Evolutionary conservation across 2,329 filamentous ascomycete genomes (phyloP).

Genomic region (Pseudocercospora fijiensis): DNA sequence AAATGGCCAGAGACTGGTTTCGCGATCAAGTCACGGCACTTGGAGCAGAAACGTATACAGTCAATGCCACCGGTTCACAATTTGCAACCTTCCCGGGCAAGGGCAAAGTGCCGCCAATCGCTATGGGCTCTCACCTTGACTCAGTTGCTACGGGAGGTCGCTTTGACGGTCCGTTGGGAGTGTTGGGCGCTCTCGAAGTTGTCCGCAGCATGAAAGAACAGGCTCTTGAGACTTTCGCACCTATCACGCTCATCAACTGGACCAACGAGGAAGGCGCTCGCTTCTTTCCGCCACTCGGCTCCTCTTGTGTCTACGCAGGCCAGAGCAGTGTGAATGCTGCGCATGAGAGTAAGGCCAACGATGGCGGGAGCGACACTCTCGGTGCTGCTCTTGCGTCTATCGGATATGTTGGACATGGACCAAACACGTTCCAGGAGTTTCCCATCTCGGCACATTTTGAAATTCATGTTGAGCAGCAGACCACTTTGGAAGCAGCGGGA

Average conservation of each 20-base stretch:
- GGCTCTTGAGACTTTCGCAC: slow-evolving; percentile 29
- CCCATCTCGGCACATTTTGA: slow-evolving; percentile 34
- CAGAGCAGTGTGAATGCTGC: slow-evolving; percentile 29
- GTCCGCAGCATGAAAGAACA: slow-evolving; percentile 36
- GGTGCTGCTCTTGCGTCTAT: slow-evolving; percentile 36
- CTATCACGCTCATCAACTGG: slow-evolving; percentile 34
- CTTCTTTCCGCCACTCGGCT: slow-evolving; percentile 26
- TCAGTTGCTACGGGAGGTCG: slow-evolving; percentile 26
- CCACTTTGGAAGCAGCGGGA: slow-evolving; percentile 23
- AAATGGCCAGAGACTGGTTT: slow-evolving; percentile 34
- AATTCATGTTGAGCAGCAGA: slow-evolving; percentile 32
- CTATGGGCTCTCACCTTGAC: slow-evolving; percentile 31
- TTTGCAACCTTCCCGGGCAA: slow-evolving; percentile 30
- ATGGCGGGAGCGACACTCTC: slow-evolving; percentile 28
- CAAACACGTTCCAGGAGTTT: slow-evolving; percentile 27
- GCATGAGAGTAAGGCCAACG: slow-evolving; percentile 28
- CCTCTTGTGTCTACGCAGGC: slow-evolving; percentile 31
- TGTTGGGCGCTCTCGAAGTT: slow-evolving; percentile 25
- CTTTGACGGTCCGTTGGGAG: slow-evolving; percentile 26
- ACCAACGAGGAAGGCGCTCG: slow-evolving; percentile 34
- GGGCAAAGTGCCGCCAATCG: slow-evolving; percentile 31
- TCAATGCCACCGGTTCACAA: slow-evolving; percentile 33
- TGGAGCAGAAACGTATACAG: slow-evolving; percentile 28
- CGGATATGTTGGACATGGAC: slow-evolving; percentile 37
- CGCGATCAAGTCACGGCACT: slow-evolving; percentile 27